Conservation (phyloP, 306 rosid genomes). For the Begonia loranthoides region DNA sequence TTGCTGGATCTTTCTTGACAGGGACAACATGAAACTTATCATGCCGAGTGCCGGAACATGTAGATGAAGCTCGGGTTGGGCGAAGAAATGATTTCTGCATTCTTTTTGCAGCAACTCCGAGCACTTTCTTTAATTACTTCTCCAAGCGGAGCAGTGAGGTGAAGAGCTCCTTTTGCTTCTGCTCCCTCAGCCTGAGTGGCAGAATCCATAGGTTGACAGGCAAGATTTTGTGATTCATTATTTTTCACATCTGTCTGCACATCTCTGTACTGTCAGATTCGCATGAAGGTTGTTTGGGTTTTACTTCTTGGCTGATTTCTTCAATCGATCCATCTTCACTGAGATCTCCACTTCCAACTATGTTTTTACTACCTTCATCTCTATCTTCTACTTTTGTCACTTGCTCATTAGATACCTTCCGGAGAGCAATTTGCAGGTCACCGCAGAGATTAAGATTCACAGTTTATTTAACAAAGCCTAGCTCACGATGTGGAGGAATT, state of each 20-base stretch:
- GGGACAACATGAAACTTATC: conserved; percentile 91
- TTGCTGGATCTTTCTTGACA: conserved; percentile 80
- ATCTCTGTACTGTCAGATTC: conserved; percentile 17
- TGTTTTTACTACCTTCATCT: conserved; percentile 17
- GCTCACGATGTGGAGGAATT: too few relatives aligned
- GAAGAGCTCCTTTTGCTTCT: conserved; percentile 71
- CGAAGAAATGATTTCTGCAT: conserved; percentile 57
- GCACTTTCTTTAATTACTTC: conserved; percentile 99
- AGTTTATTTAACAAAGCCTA: too few relatives aligned
- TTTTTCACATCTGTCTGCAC: too few relatives aligned
- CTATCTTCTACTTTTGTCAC: conserved; percentile 18
- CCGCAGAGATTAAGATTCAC: too few relatives aligned
- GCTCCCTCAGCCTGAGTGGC: conserved; percentile 64
- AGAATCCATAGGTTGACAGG: conserved; percentile 18
- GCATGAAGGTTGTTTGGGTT: conserved; percentile 22
- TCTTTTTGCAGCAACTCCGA: conserved; percentile 50
- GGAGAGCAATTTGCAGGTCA: conserved; percentile 91
- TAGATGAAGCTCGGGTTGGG: conserved; percentile 69
- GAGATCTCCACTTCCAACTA: conserved; percentile 11
- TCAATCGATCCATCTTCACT: conserved; percentile 14
- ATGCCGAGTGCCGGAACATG: conserved; percentile 92
- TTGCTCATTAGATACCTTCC: conserved; percentile 21
- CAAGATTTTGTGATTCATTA: conserved; percentile 11
- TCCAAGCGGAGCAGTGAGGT: conserved; percentile 93
- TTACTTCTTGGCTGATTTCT: conserved; percentile 20